Conservation (phyloP, 768 basidiomycete genomes). For the Suillus weaverae region DNA sequence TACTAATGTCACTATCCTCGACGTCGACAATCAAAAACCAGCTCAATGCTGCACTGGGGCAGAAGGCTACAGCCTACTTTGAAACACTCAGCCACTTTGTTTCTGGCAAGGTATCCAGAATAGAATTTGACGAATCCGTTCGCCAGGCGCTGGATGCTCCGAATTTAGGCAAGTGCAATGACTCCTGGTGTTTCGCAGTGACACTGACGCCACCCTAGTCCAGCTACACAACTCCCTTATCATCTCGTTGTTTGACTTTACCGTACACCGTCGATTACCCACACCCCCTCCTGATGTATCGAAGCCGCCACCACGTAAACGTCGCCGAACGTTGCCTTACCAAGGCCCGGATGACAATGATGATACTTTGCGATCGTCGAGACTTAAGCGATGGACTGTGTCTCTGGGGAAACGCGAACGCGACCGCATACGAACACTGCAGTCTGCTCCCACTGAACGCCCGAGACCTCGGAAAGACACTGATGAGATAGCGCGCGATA, state of each 20-base stretch:
- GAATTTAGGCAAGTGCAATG: slow-evolving; percentile 42
- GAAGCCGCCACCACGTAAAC: slow-evolving; percentile 66
- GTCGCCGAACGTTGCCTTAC: slow-evolving; percentile 67
- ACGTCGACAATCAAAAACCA: slow-evolving; percentile 73
- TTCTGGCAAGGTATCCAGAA: slow-evolving; percentile 63
- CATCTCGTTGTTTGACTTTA: slow-evolving; percentile 80
- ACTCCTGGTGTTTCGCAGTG: neutral
- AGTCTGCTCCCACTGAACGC: slow-evolving; percentile 44
- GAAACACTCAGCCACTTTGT: slow-evolving; percentile 65
- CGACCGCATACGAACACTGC: slow-evolving; percentile 60
- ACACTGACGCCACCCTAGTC: slow-evolving; percentile 42
- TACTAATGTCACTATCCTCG: slow-evolving; percentile 69
- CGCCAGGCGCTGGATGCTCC: slow-evolving; percentile 61
- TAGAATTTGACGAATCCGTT: slow-evolving; percentile 74
- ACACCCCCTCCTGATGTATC: slow-evolving; percentile 64
- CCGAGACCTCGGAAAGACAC: slow-evolving; percentile 45
- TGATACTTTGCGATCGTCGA: slow-evolving; percentile 55
- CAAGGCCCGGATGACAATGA: slow-evolving; percentile 65
- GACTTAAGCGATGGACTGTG: slow-evolving; percentile 75
- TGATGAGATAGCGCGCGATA: slow-evolving; percentile 72
- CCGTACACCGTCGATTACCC: slow-evolving; percentile 64
- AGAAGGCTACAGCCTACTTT: slow-evolving; percentile 63
- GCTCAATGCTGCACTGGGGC: slow-evolving; percentile 59
- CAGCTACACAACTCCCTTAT: slow-evolving; percentile 84
- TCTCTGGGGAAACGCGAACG: slow-evolving; percentile 73